phyloP scores from a whole-genome alignment of 148 eudicot genomes.

The Amaranthus hypochondriacus region DNA sequence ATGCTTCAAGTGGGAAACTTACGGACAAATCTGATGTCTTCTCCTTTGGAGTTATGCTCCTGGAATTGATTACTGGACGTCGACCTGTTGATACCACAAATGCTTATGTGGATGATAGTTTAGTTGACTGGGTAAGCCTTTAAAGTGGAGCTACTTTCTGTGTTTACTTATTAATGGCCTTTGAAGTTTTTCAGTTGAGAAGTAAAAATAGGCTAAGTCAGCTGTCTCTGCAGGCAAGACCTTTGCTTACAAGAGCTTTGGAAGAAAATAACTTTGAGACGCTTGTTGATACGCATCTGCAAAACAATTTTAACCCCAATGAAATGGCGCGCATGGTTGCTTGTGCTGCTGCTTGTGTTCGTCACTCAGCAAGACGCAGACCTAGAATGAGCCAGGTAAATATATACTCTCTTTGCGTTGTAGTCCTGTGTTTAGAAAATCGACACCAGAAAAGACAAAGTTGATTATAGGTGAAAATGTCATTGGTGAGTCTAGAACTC shows the following conservation, averaged over 20 bases:
- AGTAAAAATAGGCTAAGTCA: background rate
- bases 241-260: slow-evolving; percentile 74
- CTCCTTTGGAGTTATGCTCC: slow-evolving; percentile 86
- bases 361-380: slow-evolving; percentile 84
- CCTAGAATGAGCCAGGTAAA: slow-evolving; percentile 94
- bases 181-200: background rate
- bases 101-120: slow-evolving; percentile 77
- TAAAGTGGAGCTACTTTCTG: background rate
- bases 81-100: slow-evolving; percentile 69
- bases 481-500: background rate
- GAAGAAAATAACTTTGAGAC: slow-evolving; percentile 74
- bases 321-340: slow-evolving; percentile 94
- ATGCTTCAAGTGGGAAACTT: slow-evolving; percentile 90
- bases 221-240: slow-evolving; percentile 67
- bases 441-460: background rate
- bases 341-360: slow-evolving; percentile 93
- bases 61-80: slow-evolving; percentile 86
- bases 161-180: background rate
- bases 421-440: background rate
- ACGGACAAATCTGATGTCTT: slow-evolving; percentile 94
- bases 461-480: background rate
- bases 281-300: slow-evolving; percentile 59
- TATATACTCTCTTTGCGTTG: background rate
- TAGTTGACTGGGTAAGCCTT: slow-evolving; percentile 88
- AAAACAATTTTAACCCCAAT: slow-evolving; percentile 46